Conservation (phyloP, 2,329 filamentous ascomycete species). For the Ophioceras dolichostomum region DNA sequence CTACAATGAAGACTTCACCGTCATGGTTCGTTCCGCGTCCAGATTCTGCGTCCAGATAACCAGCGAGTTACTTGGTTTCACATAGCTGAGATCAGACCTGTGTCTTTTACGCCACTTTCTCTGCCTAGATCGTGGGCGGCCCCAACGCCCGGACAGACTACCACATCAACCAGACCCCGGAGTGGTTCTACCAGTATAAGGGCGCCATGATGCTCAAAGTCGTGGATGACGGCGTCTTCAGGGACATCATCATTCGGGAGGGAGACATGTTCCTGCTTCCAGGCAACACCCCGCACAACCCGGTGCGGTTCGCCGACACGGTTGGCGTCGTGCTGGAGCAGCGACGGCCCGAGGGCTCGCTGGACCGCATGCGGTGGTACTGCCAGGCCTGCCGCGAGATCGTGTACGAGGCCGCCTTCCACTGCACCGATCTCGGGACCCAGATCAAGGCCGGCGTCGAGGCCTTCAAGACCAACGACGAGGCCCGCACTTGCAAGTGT, state of each 20-base stretch:
- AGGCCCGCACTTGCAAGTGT: slow-evolving; percentile 68
- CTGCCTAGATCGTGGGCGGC: slow-evolving; percentile 55
- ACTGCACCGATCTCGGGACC: slow-evolving; percentile 80
- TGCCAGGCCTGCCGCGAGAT: slow-evolving; percentile 55
- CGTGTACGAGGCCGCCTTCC: slow-evolving; percentile 78
- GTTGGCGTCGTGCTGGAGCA: slow-evolving; percentile 89
- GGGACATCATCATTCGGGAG: slow-evolving; percentile 80
- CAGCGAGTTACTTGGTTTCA: too few relatives aligned
- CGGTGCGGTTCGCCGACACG: slow-evolving; percentile 81
- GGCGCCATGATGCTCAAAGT: slow-evolving; percentile 91
- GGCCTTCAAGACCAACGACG: slow-evolving; percentile 55
- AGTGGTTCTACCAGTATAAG: slow-evolving; percentile 97
- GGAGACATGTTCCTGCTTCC: slow-evolving; percentile 91
- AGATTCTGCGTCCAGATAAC: too few relatives aligned
- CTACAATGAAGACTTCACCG: slow-evolving; percentile 71
- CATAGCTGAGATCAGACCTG: too few relatives aligned
- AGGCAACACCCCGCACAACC: slow-evolving; percentile 90
- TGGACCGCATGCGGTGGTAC: slow-evolving; percentile 74
- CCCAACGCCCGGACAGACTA: slow-evolving; percentile 96
- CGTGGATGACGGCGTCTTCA: slow-evolving; percentile 61
- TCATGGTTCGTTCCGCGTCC: too few relatives aligned
- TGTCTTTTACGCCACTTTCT: too few relatives aligned
- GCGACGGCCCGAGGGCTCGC: slow-evolving; percentile 51
- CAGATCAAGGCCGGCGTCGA: slow-evolving; percentile 92
- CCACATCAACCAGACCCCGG: slow-evolving; percentile 91